A percentile compares a stretch with the other conserved stretches of the same genome.
phyloP scores from a whole-genome alignment of 78 protist genomes.

The Paulinella micropora region DNA sequence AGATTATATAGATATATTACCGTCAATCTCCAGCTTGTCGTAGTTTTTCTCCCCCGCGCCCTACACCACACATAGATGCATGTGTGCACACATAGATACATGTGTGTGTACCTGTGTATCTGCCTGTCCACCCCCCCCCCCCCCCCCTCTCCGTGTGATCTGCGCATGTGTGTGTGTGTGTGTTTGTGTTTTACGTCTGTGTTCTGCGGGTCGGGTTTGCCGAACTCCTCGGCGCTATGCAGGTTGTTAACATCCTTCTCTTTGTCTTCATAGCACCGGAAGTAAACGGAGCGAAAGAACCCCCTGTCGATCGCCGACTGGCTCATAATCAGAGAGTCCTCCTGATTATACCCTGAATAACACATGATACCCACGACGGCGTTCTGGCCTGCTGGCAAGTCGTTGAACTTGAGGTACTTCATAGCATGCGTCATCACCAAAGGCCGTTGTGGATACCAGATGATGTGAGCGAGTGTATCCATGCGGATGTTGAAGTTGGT shows the following conservation, averaged over 20 bases:
- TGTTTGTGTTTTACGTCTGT: not conserved
- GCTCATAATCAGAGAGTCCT: conserved; percentile 94
- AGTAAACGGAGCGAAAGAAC: conserved; percentile 79
- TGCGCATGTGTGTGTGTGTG: not conserved
- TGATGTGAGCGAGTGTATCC: conserved; percentile 94
- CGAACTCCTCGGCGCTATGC: conserved; percentile 45
- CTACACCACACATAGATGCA: not conserved
- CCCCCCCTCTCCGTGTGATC: too few relatives aligned
- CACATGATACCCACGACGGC: conserved; percentile 88
- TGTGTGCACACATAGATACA: not conserved
- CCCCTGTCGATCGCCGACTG: conserved; percentile 96
- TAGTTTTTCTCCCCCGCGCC: conserved; percentile 18
- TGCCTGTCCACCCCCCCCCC: not conserved
- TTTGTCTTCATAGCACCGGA: conserved; percentile 59
- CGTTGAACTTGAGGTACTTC: conserved; percentile 79
- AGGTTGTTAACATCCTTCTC: conserved; percentile 24
- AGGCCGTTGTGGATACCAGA: conserved; percentile 98
- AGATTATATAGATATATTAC: too few relatives aligned
- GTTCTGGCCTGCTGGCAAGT: conserved; percentile 97
- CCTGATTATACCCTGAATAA: conserved; percentile 99
- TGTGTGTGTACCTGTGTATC: not conserved
- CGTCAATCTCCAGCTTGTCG: conserved; percentile 91
- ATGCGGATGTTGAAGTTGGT: conserved; percentile 86
- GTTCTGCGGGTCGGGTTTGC: conserved; percentile 54
- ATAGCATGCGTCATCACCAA: conserved; percentile 85